Base-by-base conservation (phyloP, 2,329 filamentous ascomycete genomes). In the Fusarium cyanostomum region DNA sequence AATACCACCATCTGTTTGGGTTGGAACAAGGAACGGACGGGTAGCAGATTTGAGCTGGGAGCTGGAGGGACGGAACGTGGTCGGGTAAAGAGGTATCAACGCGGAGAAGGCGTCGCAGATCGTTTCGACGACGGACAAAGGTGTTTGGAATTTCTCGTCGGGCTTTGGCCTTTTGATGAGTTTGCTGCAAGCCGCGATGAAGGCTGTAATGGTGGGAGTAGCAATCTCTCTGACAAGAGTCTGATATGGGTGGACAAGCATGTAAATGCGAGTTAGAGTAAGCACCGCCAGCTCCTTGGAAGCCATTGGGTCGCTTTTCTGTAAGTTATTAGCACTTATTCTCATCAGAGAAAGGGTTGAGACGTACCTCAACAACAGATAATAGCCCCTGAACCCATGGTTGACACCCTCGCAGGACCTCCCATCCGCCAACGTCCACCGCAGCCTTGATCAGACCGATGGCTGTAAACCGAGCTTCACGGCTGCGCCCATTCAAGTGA, bases 171-270 rank as follows among this genome's bases (percentile, higher is more conserved):
- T 73, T 65, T 87, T 81, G 72, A 85, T 78, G 39, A 94, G 81
- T 69, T 89, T 87, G 39, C 97, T 76, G 68, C 90, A 92, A 4
- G 89, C 83, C 1, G 86, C 88, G 41, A 94, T 84, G 70, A 94
- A 96, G 2, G 84, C 79, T 2, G 92, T 87, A 16, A 97, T 79
- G 4, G 87, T 91, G 3, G 92, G 92, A 0, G 93, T 96, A 1
- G 91, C 94, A 59, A 97, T 92, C 73, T 97, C 94, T 68, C 94
- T 86, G 39, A 94, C 83, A 50, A 97, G 81, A 8, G 92, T 95
- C 58, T 90, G 92, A 72, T 93, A 93, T 33, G 89, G 87, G 72
- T 93, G 91, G 35, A 94, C 90, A 31, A 95, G 84, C 67, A 88
- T 84, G 78, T 95, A 97, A 67, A 97, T 93, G 71, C 91, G 89